Percentiles rank a stretch among this genome's conserved stretches.
These are phyloP conservation scores for Entonaema liquescens DNA, from an alignment of 495 filamentous ascomycete species.

Conservation along the genomic window DNA sequence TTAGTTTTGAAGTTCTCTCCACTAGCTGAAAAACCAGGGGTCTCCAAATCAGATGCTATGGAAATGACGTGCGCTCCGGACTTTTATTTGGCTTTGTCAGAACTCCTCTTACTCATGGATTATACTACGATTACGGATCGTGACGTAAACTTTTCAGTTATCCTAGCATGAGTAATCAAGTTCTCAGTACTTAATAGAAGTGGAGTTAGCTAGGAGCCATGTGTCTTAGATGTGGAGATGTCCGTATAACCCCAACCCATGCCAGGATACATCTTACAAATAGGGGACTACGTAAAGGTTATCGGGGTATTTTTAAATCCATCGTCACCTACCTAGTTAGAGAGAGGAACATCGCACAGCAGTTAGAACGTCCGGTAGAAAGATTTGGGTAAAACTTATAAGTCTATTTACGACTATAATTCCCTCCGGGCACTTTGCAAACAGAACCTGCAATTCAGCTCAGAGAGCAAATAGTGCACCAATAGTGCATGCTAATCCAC, in stretches of 20 bases:
- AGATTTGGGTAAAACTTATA: conserved; percentile 9
- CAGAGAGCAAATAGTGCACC: conserved; percentile 1
- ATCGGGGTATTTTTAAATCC: too few species aligned
- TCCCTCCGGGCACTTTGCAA: conserved; percentile 13
- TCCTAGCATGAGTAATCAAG: conserved; percentile 13
- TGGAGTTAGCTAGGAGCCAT: not conserved
- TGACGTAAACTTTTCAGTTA: conserved; percentile 31
- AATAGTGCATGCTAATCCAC: conserved; percentile 19
- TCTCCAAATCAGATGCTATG: conserved; percentile 14
- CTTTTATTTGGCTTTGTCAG: conserved; percentile 31
- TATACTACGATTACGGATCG: conserved; percentile 38
- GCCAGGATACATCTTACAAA: too few species aligned
- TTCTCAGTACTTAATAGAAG: not conserved
- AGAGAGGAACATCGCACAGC: too few species aligned
- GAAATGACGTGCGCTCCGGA: conserved; percentile 26
- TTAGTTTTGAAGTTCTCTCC: conserved; percentile 1
- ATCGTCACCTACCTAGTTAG: too few species aligned
- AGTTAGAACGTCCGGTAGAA: too few species aligned
- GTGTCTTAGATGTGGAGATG: not conserved
- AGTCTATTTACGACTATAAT: conserved; percentile 26
- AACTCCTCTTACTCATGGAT: conserved; percentile 6
- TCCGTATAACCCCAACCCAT: not conserved
- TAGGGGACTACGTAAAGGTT: too few species aligned
- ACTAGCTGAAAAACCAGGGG: not conserved
- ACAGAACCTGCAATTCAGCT: conserved; percentile 10